Base-by-base conservation (phyloP, 257 asterid species). In the Nyctanthes arbortristis region DNA sequence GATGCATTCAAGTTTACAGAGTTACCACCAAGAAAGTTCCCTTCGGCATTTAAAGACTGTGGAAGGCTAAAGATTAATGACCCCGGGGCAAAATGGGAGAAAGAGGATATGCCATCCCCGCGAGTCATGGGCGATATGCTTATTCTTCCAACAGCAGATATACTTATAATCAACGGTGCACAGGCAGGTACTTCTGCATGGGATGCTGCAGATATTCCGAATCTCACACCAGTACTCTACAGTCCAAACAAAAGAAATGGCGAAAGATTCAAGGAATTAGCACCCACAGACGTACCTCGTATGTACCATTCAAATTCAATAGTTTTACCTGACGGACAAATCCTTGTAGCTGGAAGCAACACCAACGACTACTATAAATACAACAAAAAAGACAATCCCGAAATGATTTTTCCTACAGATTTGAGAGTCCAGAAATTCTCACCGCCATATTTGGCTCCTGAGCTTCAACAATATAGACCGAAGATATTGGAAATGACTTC, bases 61-160 rank as follows among this genome's bases (percentile, higher is more conserved):
- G 96, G 89, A 14, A 82, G 95, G 71, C 34, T 94, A 7, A 64
- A 2, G 12, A 52, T 86, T 22, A 77, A 65, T 16, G 55, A 63
- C 9, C 61, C 12, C 3, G 80, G 57, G 2, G 75, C 89, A 0
- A 1, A 36, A 34, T 94, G 99, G 99, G 91, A 85, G 10, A 80
- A 43, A 2, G 99, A 94, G 68, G 79, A 68, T 0, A 94, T 94
- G 99, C 89, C 96, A 1, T 80, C 96, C 0, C 72, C 84, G 0
- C 84, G 99, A 6, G 87, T 84, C 20, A 91, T 89, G 97, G 96
- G 99, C 0, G 97, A 91, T 43, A 70, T 88, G 86, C 67, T 83
- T 18, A 68, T 84, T 7, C 85, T 94, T 3, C 99, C 97, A 2
- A 91, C 78, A 0, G 97, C 97, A 2, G 96, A 94, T 11, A 39